Base-by-base conservation (phyloP, 495 filamentous ascomycete genomes). In the Clohesyomyces aquaticus region DNA sequence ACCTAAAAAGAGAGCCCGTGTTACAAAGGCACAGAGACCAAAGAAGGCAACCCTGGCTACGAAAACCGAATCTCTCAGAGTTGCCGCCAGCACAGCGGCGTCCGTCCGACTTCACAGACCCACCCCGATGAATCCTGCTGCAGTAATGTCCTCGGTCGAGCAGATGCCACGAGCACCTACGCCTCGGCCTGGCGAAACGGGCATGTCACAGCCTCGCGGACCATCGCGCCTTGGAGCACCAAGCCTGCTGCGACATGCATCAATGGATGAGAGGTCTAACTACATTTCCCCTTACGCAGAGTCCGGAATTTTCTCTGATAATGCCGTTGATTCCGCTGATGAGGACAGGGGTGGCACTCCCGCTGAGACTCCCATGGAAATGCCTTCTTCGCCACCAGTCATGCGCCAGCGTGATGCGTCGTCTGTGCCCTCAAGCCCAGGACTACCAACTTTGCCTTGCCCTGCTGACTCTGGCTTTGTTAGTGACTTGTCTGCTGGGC, bases 51-150 rank as follows among this genome's bases (percentile, higher is more conserved):
- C 87, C 4, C 85, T 94, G 69, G 88, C 86, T 43, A 79, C 83
- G 26, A 85, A 85, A 48, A 82, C 86, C 19, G 89, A 91, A 38
- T 95, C 91, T 6, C 78, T 96, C n/a, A 82, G 92, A 55, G 91
- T 96, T 11, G 86, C 88, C 65, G 92, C 92, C 19, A 94, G 90
- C 73, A 93, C 91, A 16, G 85, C 91, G 28, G 90, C 90, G 18
- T 95, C 92, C 8, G 81, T 96, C 59, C 89, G 91, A n/a, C 85
- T 88, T 45, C 88, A 95, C 75, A 83, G 90, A 56, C 92, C 91
- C 8, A 83, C 89, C 28, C 82, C 87, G 8, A 74, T 83, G 19
- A 84, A 84, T 28, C 83, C 83, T 41, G 79, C 80, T 4, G 70
- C 68, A 0, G 72, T 79, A 41, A 73, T 76, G 29, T 68, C 78